Base-by-base conservation (phyloP, 2,329 filamentous ascomycete species). In the Bipolaris zeicola region DNA sequence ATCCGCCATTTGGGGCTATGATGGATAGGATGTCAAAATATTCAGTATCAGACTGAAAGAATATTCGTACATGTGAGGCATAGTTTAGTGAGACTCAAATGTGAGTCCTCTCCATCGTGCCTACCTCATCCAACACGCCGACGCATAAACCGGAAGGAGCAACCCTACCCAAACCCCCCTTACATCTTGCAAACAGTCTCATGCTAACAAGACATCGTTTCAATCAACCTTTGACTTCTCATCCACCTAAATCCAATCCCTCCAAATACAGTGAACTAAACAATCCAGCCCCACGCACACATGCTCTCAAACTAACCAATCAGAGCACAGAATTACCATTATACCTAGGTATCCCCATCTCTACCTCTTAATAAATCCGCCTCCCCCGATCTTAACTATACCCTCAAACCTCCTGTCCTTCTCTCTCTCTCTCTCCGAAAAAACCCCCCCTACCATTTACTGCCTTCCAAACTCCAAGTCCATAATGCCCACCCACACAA, bases 401-500 rank as follows among this genome's bases (percentile, higher is more conserved):
- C 26, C 3, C 26, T 26, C 6, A 2, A 26, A 16, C 1, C 16
- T 16, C 16, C 16, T 16, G 16, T 28, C 8, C 8, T 28, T 8
- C 26, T 8, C 1, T 26, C 24, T 26, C 24, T 28, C 26, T 10
- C 26, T 28, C 7, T 16, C 16, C 16, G 1, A 16, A 16, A 16
- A 28, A 28, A 28, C 8, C 8, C 7, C 20, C 20, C 20, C 20
- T 3, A 16, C 16, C 16, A 16, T 26, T 8, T 5, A 26, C 24
- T 26, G 6, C 7, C 24, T 26, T 26, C 6, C 6, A 2, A 6
- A 5, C 24, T 24, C 6, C 24, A 24, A 24, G 5, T 24, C 24
- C 1, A 24, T 5, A 24, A 73, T 76, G 71, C 60, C 69, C 0
- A 76, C 69, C 0, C 76, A 68, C 61, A 59, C 44, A 13, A 77